Percentiles rank a stretch among this genome's conserved stretches.
Conservation (phyloP, 2,329 filamentous ascomycete species). For the Beauveria rudraprayagi region DNA sequence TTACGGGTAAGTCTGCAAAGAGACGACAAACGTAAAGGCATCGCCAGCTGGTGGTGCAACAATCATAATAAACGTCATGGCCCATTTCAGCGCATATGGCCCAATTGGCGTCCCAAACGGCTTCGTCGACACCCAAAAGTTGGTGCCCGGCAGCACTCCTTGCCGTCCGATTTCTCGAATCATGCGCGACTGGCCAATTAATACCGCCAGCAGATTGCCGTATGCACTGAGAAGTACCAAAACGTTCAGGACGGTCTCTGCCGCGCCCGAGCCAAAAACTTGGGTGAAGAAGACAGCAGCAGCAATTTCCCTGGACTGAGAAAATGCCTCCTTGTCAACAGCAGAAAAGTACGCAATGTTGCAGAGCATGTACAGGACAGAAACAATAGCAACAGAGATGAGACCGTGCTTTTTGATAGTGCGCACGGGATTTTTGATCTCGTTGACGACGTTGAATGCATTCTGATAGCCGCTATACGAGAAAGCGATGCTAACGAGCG, state of each 20-base stretch:
- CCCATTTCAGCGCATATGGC: slow-evolving; percentile 51
- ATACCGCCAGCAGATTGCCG: slow-evolving; percentile 48
- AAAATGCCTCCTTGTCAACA: slow-evolving; percentile 46
- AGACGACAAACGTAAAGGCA: slow-evolving; percentile 57
- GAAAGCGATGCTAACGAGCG: slow-evolving; percentile 51
- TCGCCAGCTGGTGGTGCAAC: slow-evolving; percentile 53
- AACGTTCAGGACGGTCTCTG: slow-evolving; percentile 47
- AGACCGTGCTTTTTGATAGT: slow-evolving; percentile 43
- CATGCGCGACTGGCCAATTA: slow-evolving; percentile 47
- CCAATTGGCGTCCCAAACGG: slow-evolving; percentile 57
- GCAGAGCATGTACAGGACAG: slow-evolving; percentile 48
- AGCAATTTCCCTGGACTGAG: slow-evolving; percentile 42
- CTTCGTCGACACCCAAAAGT: slow-evolving; percentile 54
- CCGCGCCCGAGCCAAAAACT: slow-evolving; percentile 43
- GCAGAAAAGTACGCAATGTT: slow-evolving; percentile 56
- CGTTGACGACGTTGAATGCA: slow-evolving; percentile 54
- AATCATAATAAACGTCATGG: slow-evolving; percentile 51
- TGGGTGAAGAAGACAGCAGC: slow-evolving; percentile 52
- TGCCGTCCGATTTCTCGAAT: slow-evolving; percentile 54
- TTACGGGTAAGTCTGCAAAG: slow-evolving; percentile 49
- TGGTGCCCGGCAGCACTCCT: slow-evolving; percentile 52
- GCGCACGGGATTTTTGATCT: slow-evolving; percentile 52
- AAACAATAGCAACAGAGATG: slow-evolving; percentile 42
- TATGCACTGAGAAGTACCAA: slow-evolving; percentile 50
- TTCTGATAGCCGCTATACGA: slow-evolving; percentile 51